Percentiles rank a stretch among this genome's conserved stretches.
phyloP scores from a whole-genome alignment of 805 yeast genomes.

The Yarrowia porcina region DNA sequence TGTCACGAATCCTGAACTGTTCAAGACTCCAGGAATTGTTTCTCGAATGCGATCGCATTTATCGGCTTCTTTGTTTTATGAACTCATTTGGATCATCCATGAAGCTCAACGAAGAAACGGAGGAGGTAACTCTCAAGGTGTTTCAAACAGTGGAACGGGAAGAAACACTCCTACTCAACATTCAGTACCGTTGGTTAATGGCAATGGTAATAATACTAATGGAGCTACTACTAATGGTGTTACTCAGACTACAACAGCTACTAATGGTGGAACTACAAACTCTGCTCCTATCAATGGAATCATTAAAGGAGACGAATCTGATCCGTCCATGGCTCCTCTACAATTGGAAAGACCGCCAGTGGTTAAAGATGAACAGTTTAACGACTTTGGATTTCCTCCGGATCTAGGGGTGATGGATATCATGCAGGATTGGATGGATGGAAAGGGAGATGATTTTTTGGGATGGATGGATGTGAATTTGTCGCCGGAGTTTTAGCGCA shows the following conservation, averaged over 20 bases:
- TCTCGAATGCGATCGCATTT: slow-evolving; percentile 87
- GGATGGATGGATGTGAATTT: slow-evolving; percentile 75
- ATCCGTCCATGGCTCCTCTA: not conserved
- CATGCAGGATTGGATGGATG: slow-evolving; percentile 70
- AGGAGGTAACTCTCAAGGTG: slow-evolving; percentile 31
- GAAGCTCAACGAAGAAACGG: slow-evolving; percentile 76
- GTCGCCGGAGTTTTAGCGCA: slow-evolving; percentile 24
- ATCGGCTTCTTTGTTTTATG: slow-evolving; percentile 87
- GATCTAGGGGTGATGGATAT: slow-evolving; percentile 20
- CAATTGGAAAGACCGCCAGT: not conserved
- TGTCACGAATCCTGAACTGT: slow-evolving; percentile 81
- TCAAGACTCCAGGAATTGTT: slow-evolving; percentile 71
- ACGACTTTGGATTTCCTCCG: slow-evolving; percentile 12
- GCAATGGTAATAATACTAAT: not conserved
- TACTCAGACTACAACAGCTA: too few relatives aligned
- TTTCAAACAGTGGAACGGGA: slow-evolving; percentile 35
- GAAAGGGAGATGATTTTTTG: slow-evolving; percentile 77
- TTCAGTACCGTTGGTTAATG: not conserved
- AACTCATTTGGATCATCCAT: slow-evolving; percentile 89
- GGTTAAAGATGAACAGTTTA: slow-evolving; percentile 14
- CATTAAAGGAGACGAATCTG: not conserved
- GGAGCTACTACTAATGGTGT: not conserved
- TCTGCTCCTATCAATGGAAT: not conserved
- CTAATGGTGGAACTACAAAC: not conserved
- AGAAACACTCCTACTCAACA: slow-evolving; percentile 4